Evolutionary conservation across 169 alveolate species (phyloP).

Genomic region (Eimeria tenella): DNA sequence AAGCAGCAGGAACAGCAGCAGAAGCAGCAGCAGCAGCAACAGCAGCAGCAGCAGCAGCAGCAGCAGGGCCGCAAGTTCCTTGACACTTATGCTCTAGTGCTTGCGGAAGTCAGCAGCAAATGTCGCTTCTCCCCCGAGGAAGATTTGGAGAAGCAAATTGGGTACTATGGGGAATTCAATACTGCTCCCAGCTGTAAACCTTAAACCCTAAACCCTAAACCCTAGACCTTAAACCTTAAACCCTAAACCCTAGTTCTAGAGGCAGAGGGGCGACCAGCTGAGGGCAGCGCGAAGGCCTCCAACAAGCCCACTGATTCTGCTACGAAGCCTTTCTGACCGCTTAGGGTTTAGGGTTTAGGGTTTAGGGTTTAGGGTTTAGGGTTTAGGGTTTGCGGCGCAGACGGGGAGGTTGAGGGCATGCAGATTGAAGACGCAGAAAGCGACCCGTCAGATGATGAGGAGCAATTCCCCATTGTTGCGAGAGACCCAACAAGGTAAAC

Average conservation of each 20-base stretch:
- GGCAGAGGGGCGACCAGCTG: neutral
- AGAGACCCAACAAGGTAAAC: slow-evolving; percentile 34
- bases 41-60: slow-evolving; percentile 10
- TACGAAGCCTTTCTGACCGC: too few species aligned
- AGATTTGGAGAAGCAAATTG: slow-evolving; percentile 1
- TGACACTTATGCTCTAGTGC: neutral
- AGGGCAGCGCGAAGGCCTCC: neutral
- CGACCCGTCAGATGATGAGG: slow-evolving; percentile 49
- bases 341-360: slow-evolving; percentile 2
- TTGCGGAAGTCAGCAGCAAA: neutral
- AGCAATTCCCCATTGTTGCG: slow-evolving; percentile 9
- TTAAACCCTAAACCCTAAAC: slow-evolving; percentile 29
- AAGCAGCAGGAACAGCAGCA: neutral
- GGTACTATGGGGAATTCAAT: slow-evolving; percentile 9
- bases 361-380: slow-evolving; percentile 43
- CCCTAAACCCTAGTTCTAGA: neutral
- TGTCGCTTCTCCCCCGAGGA: neutral
- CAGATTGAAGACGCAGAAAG: slow-evolving; percentile 29
- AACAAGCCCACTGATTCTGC: too few species aligned
- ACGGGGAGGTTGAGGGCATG: neutral
- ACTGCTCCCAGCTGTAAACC: neutral
- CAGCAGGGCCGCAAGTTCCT: neutral
- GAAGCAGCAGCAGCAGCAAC: slow-evolving; percentile 11
- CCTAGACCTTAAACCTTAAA: neutral
- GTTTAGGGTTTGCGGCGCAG: slow-evolving; percentile 21